Percentiles rank a stretch among this genome's conserved stretches.
Conservation (phyloP, 2,329 filamentous ascomycete genomes). For the Fusarium sp. region DNA sequence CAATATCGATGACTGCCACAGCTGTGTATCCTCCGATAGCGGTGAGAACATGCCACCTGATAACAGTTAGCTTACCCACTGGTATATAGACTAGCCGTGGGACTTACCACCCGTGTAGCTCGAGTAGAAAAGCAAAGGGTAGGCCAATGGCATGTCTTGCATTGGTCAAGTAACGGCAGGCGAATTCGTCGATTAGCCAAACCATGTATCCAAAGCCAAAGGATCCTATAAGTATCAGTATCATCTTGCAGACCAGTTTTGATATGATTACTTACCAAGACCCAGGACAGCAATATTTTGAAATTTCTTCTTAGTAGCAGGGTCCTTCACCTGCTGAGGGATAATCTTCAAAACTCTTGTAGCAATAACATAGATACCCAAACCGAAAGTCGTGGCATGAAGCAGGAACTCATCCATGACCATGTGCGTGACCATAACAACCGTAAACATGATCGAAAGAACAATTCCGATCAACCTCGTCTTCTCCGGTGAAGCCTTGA, state of each 20-base stretch:
- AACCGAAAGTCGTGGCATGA: constrained; percentile 52
- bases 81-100: rapidly evolving
- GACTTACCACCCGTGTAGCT: constrained; percentile 56
- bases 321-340: constrained; percentile 48
- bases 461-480: constrained; percentile 40
- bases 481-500: constrained; percentile 43
- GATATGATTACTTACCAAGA: constrained; percentile 12
- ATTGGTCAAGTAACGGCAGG: constrained; percentile 46
- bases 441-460: constrained; percentile 41
- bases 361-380: constrained; percentile 51
- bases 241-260: rapidly evolving
- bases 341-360: constrained; percentile 48
- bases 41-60: constrained; percentile 57
- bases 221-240: constrained; percentile 39
- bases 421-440: constrained; percentile 56
- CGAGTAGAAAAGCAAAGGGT: constrained; percentile 53
- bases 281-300: constrained; percentile 37
- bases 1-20: constrained; percentile 52
- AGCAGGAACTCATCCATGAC: constrained; percentile 57
- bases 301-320: constrained; percentile 28
- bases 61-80: background rate
- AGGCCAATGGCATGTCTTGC: constrained; percentile 48
- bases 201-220: constrained; percentile 54
- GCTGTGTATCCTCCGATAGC: constrained; percentile 55
- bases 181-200: constrained; percentile 54